Base-by-base conservation (phyloP, 1,284 basidiomycete genomes). In the Cryptococcus sp. region DNA sequence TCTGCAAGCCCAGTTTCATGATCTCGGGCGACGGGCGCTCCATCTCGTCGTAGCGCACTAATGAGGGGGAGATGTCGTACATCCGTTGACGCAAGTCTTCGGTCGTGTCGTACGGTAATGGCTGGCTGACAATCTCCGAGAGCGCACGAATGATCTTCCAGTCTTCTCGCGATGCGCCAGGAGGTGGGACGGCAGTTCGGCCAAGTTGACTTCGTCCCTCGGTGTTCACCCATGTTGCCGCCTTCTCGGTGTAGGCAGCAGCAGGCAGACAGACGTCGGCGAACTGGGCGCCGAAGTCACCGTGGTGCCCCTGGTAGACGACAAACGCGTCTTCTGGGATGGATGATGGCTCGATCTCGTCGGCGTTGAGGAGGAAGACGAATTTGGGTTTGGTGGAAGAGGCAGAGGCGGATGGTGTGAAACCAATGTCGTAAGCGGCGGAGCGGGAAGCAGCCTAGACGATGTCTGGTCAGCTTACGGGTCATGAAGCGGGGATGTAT, bases 221-320 rank as follows among this genome's bases (percentile, higher is more conserved):
- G 0, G 94, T 95, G 82, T 99, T 99, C 61, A 99, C 86, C 91
- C 93, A 99, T 2, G 93, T 97, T 52, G 85, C 84, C 13, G 86
- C 84, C 82, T 99, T 99, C 81, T 99, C 96, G 2, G 95, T 99
- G 82, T 98, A 98, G 2, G 95, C 95, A 23, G 90, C 85, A 25
- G 86, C 93, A 46, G 96, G 96, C 45, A 99, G 81, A 77, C 91
- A 92, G 59, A 99, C 93, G 76, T 99, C 95, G 19, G 96, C 96
- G 53, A 94, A 88, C 73, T 94, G 91, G 3, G 96, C 96, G 52
- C 96, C 95, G 46, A 93, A 84, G 77, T 99, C 96, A 76, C 96
- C 96, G 76, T 99, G 95, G 80, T 98, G 95, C 47, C 96, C 96
- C 78, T 99, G 96, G 81, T 99, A 99, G 16, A 99, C 95, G 47